Evolutionary conservation across 2,329 filamentous ascomycete species (phyloP), one percentile per base, ranked within the genome.

Genomic region (Calonectria crousiana): DNA sequence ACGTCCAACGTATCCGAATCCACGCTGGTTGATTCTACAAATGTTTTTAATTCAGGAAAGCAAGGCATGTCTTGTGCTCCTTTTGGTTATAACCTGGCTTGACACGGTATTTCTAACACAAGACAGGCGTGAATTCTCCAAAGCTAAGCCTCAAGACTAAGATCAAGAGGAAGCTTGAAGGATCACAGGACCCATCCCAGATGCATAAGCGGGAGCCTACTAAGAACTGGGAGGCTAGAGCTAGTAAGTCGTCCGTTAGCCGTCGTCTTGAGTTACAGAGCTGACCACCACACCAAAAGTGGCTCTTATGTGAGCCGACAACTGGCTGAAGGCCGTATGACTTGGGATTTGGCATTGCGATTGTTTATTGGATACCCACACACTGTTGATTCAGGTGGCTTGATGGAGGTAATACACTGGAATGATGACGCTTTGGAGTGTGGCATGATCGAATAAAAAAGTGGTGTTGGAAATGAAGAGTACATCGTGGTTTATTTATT

Each of bases 151-250:
- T 81, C 38, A 80, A 78, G 67, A 62, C 76, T 2, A 81, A 75
- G 78, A 67, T 81, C 70, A 75, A 78, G 74, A 68, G 69, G 38
- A 81, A 79, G 71, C 71, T 81, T 6, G 66, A 60, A 18, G 70
- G 74, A 4, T 78, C 78, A 4, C 69, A 76, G 28, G 78, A 80
- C 49, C 79, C 79, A 23, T 67, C 74, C 38, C 77, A 78, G 66
- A 78, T 72, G 67, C 74, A 69, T 5, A 76, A 69, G 41, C 47
- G 58, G 18, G 77, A 81, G 13, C 77, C 78, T 4, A 73, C 69
- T 53, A 80, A 80, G 75, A 79, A 77, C 8, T 81, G 79, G 79
- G 79, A 81, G 36, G 79, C 79, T 9, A 79, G 79, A 67, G 75
- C 76, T 56, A 71, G 79, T 81, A 68, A 75, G 79, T 69, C 13